Conservation (phyloP, 495 filamentous ascomycete species). For the Penicillium canescens region DNA sequence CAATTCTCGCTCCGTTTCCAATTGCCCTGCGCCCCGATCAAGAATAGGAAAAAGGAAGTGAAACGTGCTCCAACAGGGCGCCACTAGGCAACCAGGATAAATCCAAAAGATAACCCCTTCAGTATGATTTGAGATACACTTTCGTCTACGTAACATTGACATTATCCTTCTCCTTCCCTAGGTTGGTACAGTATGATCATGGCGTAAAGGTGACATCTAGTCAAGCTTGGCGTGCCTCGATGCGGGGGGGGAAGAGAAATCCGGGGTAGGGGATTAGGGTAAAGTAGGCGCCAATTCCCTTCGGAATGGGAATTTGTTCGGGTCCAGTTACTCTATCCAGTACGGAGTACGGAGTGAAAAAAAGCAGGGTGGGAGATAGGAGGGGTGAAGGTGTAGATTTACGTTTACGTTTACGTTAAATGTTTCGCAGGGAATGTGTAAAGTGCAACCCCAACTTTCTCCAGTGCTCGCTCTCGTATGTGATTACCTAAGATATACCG, state of each 20-base stretch:
- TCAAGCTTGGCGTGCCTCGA: conserved; percentile 21
- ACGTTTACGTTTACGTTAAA: too few relatives aligned
- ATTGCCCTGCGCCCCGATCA: conserved; percentile 5
- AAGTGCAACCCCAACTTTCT: conserved; percentile 5
- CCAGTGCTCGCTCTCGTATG: not conserved
- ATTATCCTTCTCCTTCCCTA: too few relatives aligned
- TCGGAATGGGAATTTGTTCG: not conserved
- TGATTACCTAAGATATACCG: conserved; percentile 9
- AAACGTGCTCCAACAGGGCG: conserved; percentile 11
- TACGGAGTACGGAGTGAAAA: not conserved
- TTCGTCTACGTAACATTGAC: too few relatives aligned
- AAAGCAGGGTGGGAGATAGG: too few relatives aligned
- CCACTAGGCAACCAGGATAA: not conserved
- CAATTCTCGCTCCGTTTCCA: conserved; percentile 20
- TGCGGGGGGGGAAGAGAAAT: conserved; percentile 24
- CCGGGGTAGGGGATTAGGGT: conserved; percentile 18
- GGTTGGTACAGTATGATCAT: not conserved
- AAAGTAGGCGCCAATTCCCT: too few relatives aligned
- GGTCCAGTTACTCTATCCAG: conserved; percentile 13
- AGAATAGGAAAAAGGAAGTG: not conserved
- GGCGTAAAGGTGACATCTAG: conserved; percentile 19
- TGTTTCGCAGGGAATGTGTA: too few relatives aligned
- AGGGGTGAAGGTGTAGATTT: too few relatives aligned
- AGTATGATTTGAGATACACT: too few relatives aligned
- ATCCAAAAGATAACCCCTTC: not conserved